A percentile compares a stretch with the other conserved stretches of the same genome.
phyloP scores from a whole-genome alignment of 352 stramenopile genomes.

The Globisporangium heterothallicum region DNA sequence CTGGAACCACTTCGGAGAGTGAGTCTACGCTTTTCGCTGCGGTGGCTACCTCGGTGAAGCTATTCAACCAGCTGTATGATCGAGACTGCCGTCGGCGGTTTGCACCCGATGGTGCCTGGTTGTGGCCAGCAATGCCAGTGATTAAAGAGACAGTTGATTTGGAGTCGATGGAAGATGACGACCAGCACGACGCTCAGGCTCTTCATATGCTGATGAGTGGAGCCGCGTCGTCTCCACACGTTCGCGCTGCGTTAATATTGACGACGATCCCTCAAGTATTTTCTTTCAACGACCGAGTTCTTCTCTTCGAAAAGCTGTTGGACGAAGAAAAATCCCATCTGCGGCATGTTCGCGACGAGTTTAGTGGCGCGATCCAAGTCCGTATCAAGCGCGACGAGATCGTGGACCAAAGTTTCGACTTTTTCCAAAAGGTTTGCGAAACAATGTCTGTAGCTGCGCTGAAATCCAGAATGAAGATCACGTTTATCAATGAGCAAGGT shows the following conservation, averaged over 20 bases:
- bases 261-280: conserved; percentile 77
- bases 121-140: conserved; percentile 67
- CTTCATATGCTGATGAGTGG: conserved; percentile 43
- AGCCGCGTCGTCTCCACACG: conserved; percentile 24
- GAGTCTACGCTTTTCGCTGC: conserved; percentile 35
- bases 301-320: conserved; percentile 69
- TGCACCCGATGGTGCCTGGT: conserved; percentile 38
- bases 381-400: conserved; percentile 77
- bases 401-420: conserved; percentile 87
- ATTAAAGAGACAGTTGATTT: conserved; percentile 64
- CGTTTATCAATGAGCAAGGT: conserved; percentile 91
- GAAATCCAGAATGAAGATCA: conserved; percentile 90
- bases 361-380: conserved; percentile 44
- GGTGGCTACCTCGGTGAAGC: conserved; percentile 57
- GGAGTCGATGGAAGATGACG: conserved; percentile 55
- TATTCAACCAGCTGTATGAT: conserved; percentile 81
- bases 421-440: conserved; percentile 57
- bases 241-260: conserved; percentile 49
- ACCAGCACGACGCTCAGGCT: conserved; percentile 31
- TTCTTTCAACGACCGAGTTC: conserved; percentile 69
- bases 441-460: conserved; percentile 60
- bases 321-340: conserved; percentile 54
- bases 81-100: conserved; percentile 56
- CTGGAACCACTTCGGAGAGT: conserved; percentile 9
- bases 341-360: conserved; percentile 49